phyloP scores from a whole-genome alignment of 331 rosid genomes.

The Quercus lobata region DNA sequence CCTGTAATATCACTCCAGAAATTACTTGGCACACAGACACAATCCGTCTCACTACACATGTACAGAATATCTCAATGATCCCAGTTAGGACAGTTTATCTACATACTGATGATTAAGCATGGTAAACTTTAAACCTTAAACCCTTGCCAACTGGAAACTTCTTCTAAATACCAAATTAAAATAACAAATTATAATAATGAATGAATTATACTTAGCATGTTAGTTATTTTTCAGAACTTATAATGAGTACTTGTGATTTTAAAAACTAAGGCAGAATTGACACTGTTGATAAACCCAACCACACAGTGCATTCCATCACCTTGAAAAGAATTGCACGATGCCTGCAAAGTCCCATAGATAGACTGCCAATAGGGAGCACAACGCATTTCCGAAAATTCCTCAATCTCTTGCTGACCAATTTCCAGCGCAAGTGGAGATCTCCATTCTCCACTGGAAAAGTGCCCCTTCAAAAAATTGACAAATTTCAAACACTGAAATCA shows the following conservation, averaged over 20 bases:
- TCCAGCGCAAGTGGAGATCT: conserved; percentile 79
- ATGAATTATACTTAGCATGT: not conserved
- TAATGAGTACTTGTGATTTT: not conserved
- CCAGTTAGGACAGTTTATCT: not conserved
- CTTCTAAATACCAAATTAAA: not conserved
- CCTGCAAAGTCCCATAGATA: conserved; percentile 88
- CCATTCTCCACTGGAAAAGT: conserved; percentile 78
- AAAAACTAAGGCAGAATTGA: not conserved
- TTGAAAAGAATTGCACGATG: conserved; percentile 97
- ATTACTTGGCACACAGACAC: not conserved
- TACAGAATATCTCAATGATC: not conserved
- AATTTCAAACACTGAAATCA: conserved; percentile 3
- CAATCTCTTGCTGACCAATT: conserved; percentile 73
- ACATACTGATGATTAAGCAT: not conserved
- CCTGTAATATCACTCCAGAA: not conserved
- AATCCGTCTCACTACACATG: not conserved
- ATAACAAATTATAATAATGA: not conserved
- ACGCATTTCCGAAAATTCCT: conserved; percentile 73
- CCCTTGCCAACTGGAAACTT: not conserved
- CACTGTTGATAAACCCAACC: not conserved
- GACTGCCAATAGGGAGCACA: conserved; percentile 86
- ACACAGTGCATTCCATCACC: conserved; percentile 39
- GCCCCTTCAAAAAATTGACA: conserved; percentile 55
- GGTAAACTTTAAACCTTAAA: not conserved
- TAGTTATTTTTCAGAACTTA: not conserved